phyloP scores from a whole-genome alignment of 352 stramenopile species.

The Phytophthora fragariaefolia region DNA sequence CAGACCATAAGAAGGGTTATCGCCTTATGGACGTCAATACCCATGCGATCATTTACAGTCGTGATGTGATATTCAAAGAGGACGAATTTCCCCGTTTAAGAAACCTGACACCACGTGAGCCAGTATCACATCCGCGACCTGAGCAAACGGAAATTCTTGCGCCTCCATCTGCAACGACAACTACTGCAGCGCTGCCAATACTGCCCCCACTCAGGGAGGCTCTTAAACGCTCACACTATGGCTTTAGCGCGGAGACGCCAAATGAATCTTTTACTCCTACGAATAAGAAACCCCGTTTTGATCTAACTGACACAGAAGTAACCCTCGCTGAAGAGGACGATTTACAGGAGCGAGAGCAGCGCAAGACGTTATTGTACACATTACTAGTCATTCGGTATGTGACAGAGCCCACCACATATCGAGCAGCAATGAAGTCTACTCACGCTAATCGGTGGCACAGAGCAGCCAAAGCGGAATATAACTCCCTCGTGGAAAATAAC shows the following conservation, averaged over 20 bases:
- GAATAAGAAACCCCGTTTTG: slow-evolving; percentile 4
- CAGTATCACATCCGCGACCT: not conserved
- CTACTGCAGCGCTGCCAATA: not conserved
- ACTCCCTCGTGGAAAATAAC: slow-evolving; percentile 9
- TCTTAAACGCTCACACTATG: slow-evolving; percentile 3
- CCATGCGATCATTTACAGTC: slow-evolving; percentile 13
- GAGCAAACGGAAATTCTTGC: not conserved
- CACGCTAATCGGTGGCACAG: slow-evolving; percentile 13
- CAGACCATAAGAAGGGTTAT: slow-evolving; percentile 6
- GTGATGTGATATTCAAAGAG: slow-evolving; percentile 16
- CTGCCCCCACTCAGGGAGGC: slow-evolving; percentile 2
- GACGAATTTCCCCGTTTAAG: not conserved
- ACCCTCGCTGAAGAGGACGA: slow-evolving; percentile 4
- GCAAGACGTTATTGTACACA: not conserved
- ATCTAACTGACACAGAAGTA: not conserved
- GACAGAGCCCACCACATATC: slow-evolving; percentile 6
- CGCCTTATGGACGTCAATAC: slow-evolving; percentile 11
- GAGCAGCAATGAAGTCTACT: slow-evolving; percentile 6
- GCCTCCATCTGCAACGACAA: not conserved
- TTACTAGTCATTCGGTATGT: slow-evolving; percentile 19
- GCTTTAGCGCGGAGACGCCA: not conserved
- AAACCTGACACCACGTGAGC: not conserved
- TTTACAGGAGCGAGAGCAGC: slow-evolving; percentile 8
- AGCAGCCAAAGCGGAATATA: slow-evolving; percentile 11
- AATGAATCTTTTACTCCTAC: slow-evolving; percentile 6